Base-by-base conservation (phyloP, 2,329 filamentous ascomycete species). In the Ophiostoma tasmaniense region DNA sequence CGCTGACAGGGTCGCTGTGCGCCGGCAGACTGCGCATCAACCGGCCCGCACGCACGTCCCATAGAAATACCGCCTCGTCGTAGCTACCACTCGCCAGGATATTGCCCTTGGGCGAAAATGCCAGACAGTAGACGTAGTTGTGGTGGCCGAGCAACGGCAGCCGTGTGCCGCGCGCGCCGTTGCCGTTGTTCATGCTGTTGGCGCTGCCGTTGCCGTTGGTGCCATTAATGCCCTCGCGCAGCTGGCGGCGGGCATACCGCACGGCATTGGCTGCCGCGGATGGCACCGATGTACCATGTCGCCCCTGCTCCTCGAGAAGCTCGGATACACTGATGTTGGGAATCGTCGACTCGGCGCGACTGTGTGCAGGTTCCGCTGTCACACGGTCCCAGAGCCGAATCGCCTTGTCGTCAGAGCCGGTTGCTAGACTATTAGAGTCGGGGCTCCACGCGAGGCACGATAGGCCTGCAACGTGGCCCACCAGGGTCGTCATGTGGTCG, bases 71-170 rank as follows among this genome's bases (percentile, higher is more conserved):
- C 4, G 95, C 95, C 81, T 99, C 95, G 74, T 99, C 95, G 79
- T 97, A 98, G 72, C 91, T 96, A 14, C 95, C 95, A 73, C 91
- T 96, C 20, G 93, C 95, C 42, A 99, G 85, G 76, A 98, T 97
- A 76, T 99, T 99, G 30, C 95, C 95, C 78, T 97, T 98, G 1
- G 95, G 95, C n/a, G 92, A 94, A 78, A 98, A 98, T 6, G 93
- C 93, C 42, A 99, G 83, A 66, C 90, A 92, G 79, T 96, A 97
- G 39, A 99, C 89, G 78, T 98, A 98, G 79, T 96, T 98, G 78
- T 97, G 93, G 75, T 99, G 95, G 2, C 95, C 94, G 30, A 90
- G 83, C 73, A 98, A 82, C 5, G 87, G 85, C 1, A 81, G 81
- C 73, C 82, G 81, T 35, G 83, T 82, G 3, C 75, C 76, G 22